Evolutionary conservation across 768 basidiomycete species (phyloP).

Genomic region (Mycena indigotica): DNA sequence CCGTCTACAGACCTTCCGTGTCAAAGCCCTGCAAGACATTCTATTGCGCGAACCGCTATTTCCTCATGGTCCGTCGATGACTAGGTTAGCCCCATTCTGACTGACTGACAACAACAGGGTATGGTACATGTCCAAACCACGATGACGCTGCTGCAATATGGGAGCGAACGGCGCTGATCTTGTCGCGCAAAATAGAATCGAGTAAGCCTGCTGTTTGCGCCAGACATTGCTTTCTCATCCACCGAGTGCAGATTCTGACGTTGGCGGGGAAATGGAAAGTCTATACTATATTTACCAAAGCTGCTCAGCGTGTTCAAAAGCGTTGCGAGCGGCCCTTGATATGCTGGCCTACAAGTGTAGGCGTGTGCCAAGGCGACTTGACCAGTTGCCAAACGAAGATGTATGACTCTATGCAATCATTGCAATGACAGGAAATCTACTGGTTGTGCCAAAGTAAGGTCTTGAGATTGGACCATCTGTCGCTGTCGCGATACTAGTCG

Average conservation of each 20-base stretch:
- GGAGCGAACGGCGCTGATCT: constrained; percentile 50
- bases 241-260: constrained; percentile 53
- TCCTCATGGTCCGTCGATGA: constrained; percentile 59
- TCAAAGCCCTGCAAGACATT: constrained; percentile 52
- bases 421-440: constrained; percentile 29
- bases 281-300: constrained; percentile 46
- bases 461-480: constrained; percentile 77
- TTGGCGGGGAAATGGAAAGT: constrained; percentile 67
- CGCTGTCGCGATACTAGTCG: constrained; percentile 92
- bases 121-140: constrained; percentile 63
- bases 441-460: constrained; percentile 93
- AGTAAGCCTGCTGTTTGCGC: constrained; percentile 35
- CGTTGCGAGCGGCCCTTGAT: constrained; percentile 62
- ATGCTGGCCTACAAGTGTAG: constrained; percentile 77
- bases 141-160: constrained; percentile 47
- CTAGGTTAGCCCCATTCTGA: background rate
- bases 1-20: constrained; percentile 58
- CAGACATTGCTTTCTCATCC: constrained; percentile 10
- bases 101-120: constrained; percentile 36
- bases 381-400: constrained; percentile 40
- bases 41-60: constrained; percentile 65
- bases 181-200: constrained; percentile 54
- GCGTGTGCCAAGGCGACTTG: constrained; percentile 53
- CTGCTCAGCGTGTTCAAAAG: constrained; percentile 61
- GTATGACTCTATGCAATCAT: background rate